phyloP scores from a whole-genome alignment of 2,329 filamentous ascomycete genomes.

The Thelonectria olida region DNA sequence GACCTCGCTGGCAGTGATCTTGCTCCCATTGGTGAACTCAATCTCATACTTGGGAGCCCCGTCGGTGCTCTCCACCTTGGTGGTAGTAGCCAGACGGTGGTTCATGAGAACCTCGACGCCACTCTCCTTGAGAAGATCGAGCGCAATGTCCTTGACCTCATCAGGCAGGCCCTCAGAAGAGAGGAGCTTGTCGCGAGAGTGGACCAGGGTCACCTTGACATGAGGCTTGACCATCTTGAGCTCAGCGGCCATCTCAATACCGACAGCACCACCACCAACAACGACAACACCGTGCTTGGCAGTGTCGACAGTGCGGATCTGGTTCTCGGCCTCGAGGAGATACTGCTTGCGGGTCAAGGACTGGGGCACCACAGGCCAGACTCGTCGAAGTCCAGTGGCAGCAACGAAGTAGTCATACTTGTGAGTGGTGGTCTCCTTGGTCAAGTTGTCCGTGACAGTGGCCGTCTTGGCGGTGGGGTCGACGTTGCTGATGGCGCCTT shows the following conservation, averaged over 20 bases:
- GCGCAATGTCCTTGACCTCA: constrained; percentile 71
- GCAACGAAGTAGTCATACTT: constrained; percentile 81
- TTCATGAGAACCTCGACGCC: constrained; percentile 73
- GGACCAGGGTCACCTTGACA: constrained; percentile 75
- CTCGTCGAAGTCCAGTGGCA: constrained; percentile 74
- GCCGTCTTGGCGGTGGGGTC: constrained; percentile 69
- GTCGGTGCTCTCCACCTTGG: constrained; percentile 55
- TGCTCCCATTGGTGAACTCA: constrained; percentile 67
- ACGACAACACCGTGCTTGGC: constrained; percentile 71
- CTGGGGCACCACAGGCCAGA: constrained; percentile 78
- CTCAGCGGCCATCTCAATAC: constrained; percentile 84
- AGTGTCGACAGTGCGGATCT: constrained; percentile 64
- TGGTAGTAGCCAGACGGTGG: constrained; percentile 63
- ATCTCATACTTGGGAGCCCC: constrained; percentile 57
- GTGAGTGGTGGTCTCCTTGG: constrained; percentile 53
- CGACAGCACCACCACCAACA: constrained; percentile 81
- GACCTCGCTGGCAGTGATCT: constrained; percentile 70
- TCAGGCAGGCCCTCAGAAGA: constrained; percentile 78
- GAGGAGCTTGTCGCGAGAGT: constrained; percentile 75
- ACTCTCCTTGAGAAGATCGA: constrained; percentile 65
- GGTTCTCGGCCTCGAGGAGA: constrained; percentile 67
- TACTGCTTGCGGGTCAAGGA: constrained; percentile 69
- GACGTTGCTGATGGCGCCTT: constrained; percentile 70
- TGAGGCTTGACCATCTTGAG: constrained; percentile 73
- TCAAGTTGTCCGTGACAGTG: constrained; percentile 59